phyloP scores from a whole-genome alignment of 176 grass and related monocot genomes.

The Lolium perenne region DNA sequence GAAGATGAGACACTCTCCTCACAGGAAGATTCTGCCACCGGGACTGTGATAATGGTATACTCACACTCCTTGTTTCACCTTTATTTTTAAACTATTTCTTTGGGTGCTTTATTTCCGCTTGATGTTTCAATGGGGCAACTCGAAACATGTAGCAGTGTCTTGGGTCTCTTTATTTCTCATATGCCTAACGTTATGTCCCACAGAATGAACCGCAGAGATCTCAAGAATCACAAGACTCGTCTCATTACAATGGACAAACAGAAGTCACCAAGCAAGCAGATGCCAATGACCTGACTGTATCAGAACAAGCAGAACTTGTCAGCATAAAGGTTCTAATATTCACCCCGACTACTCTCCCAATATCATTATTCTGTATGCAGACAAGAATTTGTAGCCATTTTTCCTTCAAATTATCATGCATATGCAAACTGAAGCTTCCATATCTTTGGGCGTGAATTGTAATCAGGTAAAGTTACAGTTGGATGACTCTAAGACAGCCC shows the following conservation, averaged over 20 bases:
- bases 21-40: slow-evolving; percentile 8
- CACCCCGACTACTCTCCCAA: slow-evolving; percentile 4
- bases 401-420: slow-evolving; percentile 10
- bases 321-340: slow-evolving; percentile 27
- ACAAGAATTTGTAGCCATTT: slow-evolving; percentile 21
- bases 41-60: slow-evolving; percentile 25
- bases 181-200: slow-evolving; percentile 9
- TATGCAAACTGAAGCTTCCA: slow-evolving; percentile 46
- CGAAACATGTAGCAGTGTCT: neutral
- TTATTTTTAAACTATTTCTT: slow-evolving; percentile 7
- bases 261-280: slow-evolving; percentile 25
- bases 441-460: slow-evolving; percentile 49
- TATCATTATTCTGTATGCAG: slow-evolving; percentile 33
- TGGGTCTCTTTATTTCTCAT: slow-evolving; percentile 11
- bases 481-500: slow-evolving; percentile 14
- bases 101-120: slow-evolving; percentile 4
- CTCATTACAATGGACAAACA: slow-evolving; percentile 25
- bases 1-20: slow-evolving; percentile 25
- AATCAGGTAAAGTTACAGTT: slow-evolving; percentile 39
- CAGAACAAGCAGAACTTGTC: slow-evolving; percentile 35
- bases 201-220: slow-evolving; percentile 32
- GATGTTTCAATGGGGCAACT: slow-evolving; percentile 13
- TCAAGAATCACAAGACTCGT: slow-evolving; percentile 11
- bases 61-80: slow-evolving; percentile 6
- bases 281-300: slow-evolving; percentile 14